Percentiles rank a stretch among this genome's conserved stretches.
Conservation (phyloP, 176 grass and related monocot genomes). For the Musa beccarii region DNA sequence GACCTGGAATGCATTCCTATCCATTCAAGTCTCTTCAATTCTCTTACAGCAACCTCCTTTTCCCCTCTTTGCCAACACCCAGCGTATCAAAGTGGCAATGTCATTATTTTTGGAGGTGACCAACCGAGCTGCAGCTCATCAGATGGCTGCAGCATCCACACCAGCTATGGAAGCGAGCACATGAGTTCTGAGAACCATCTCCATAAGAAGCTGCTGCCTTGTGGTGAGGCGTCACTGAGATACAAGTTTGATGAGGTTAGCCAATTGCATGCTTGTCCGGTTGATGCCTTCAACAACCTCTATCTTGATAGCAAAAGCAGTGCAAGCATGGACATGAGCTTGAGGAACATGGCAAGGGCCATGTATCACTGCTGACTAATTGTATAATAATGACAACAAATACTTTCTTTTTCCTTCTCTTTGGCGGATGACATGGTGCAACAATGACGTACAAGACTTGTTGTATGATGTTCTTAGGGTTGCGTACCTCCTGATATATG, state of each 20-base stretch:
- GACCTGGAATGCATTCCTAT: conserved; percentile 27
- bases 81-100: background rate
- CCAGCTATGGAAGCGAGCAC: too few relatives aligned
- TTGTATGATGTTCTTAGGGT: conserved; percentile 18
- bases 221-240: conserved; percentile 1
- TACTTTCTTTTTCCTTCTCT: conserved; percentile 19
- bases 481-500: background rate
- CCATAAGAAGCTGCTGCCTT: conserved; percentile 8
- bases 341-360: background rate
- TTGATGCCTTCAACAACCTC: background rate
- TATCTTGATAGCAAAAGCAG: too few relatives aligned
- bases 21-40: conserved; percentile 1
- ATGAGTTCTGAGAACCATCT: conserved; percentile 24
- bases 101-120: conserved; percentile 32
- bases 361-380: background rate
- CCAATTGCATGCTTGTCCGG: background rate
- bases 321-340: background rate
- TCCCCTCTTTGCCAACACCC: too few relatives aligned
- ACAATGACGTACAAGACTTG: conserved; percentile 14
- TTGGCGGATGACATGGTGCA: background rate
- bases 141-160: background rate
- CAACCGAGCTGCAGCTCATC: background rate
- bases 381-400: background rate
- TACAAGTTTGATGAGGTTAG: background rate
- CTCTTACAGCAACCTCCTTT: conserved; percentile 9